Evolutionary conservation across 2,329 filamentous ascomycete species (phyloP).

Genomic region (Calonectria honghensis): DNA sequence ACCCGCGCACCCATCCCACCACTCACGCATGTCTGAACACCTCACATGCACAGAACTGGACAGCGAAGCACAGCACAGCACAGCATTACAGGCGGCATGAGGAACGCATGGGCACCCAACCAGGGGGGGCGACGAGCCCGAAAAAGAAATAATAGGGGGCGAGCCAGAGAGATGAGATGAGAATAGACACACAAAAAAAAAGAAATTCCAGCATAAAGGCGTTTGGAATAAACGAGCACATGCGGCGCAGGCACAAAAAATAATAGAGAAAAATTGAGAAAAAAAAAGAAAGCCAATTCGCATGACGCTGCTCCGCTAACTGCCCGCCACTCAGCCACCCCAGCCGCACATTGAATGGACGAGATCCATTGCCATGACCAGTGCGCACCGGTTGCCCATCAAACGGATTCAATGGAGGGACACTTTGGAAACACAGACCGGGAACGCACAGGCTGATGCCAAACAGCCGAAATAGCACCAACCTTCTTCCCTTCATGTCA

Average conservation of each 20-base stretch:
- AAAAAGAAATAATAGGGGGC: conserved; percentile 17
- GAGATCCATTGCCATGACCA: conserved; percentile 1
- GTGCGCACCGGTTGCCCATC: not conserved
- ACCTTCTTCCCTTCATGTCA: not conserved
- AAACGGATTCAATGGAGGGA: conserved; percentile 25
- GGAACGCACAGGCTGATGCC: conserved; percentile 5
- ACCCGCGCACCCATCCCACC: conserved; percentile 17
- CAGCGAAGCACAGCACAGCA: conserved; percentile 32
- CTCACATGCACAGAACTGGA: conserved; percentile 31
- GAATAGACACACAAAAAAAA: not conserved
- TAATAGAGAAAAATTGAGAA: not conserved
- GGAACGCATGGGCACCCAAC: conserved; percentile 41
- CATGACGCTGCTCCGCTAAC: conserved; percentile 13
- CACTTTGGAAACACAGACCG: conserved; percentile 26
- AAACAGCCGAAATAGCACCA: conserved; percentile 14
- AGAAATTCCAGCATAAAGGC: conserved; percentile 8
- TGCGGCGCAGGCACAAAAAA: conserved; percentile 17
- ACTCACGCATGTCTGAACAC: conserved; percentile 32
- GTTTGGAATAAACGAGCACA: conserved; percentile 21
- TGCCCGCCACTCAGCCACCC: conserved; percentile 14
- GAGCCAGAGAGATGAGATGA: not conserved
- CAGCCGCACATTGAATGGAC: conserved; percentile 6
- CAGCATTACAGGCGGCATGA: conserved; percentile 27
- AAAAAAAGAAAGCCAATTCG: conserved; percentile 4
- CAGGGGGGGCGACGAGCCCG: conserved; percentile 23